Conservation (phyloP, 768 basidiomycete genomes). For the Pleurotus platypus region DNA sequence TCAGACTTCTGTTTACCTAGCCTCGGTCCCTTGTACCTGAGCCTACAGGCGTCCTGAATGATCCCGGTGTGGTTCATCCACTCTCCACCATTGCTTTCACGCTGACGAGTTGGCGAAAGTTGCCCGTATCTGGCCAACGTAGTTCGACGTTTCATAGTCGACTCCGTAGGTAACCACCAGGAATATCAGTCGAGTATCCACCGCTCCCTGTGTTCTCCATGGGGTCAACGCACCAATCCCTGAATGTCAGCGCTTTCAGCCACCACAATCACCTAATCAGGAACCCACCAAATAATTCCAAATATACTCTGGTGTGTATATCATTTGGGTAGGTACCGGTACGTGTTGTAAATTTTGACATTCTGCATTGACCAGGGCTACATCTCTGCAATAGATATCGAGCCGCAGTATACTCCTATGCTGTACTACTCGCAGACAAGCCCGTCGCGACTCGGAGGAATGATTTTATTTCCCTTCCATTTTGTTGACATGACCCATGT, state of each 20-base stretch:
- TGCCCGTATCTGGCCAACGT: too few species aligned
- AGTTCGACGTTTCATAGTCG: neutral
- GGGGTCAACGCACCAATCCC: neutral
- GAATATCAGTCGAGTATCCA: neutral
- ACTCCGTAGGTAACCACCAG: neutral
- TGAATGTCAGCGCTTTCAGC: neutral
- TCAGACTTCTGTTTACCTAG: neutral
- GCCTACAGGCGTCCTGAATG: neutral
- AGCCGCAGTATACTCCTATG: too few species aligned
- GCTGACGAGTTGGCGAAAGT: too few species aligned
- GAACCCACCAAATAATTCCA: neutral
- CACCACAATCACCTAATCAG: constrained; percentile 1
- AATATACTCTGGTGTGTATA: neutral
- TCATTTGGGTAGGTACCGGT: neutral
- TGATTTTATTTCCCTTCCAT: neutral
- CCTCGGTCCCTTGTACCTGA: neutral
- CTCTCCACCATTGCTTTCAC: neutral
- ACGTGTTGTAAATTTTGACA: constrained; percentile 1
- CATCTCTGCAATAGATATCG: neutral
- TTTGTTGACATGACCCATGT: constrained; percentile 4
- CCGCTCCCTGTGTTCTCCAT: neutral
- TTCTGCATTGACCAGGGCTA: neutral
- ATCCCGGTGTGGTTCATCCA: neutral
- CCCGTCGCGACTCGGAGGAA: too few species aligned
- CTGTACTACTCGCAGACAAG: too few species aligned